phyloP scores from a whole-genome alignment of 2,329 filamentous ascomycete genomes.

The Dactylonectria macrodidyma region DNA sequence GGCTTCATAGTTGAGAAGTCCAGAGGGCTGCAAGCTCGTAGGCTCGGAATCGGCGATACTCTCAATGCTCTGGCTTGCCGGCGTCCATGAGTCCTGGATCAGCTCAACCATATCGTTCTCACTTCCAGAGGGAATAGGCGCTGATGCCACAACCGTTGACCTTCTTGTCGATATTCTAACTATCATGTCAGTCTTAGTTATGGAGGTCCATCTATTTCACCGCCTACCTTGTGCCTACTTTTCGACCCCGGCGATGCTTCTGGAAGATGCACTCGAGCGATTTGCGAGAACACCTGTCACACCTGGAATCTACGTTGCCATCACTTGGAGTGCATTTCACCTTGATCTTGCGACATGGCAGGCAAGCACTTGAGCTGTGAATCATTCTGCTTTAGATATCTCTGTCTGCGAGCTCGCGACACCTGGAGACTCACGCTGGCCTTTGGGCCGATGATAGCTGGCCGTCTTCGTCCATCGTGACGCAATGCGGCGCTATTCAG shows the following conservation, averaged over 20 bases:
- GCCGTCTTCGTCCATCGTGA: background rate
- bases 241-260: slow-evolving; percentile 57
- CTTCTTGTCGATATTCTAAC: background rate
- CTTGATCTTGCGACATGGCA: slow-evolving; percentile 56
- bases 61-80: background rate
- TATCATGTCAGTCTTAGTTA: background rate
- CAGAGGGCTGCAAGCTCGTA: slow-evolving; percentile 50
- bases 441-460: background rate
- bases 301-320: slow-evolving; percentile 40
- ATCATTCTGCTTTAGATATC: background rate
- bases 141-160: background rate
- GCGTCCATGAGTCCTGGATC: background rate
- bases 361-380: slow-evolving; percentile 49
- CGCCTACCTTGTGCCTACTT: slow-evolving; percentile 53
- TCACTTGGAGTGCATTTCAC: slow-evolving; percentile 53
- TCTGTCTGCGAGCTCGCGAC: background rate
- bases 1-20: slow-evolving; percentile 52
- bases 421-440: background rate
- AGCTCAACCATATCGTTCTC: background rate
- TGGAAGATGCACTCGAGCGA: slow-evolving; percentile 56
- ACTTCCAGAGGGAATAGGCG: background rate
- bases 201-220: background rate
- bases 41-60: slow-evolving; percentile 14
- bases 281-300: slow-evolving; percentile 56
- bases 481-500: background rate